These are phyloP conservation scores for Saccharomycodes ludwigii DNA, from an alignment of 805 yeast genomes.

Conservation along the genomic window DNA sequence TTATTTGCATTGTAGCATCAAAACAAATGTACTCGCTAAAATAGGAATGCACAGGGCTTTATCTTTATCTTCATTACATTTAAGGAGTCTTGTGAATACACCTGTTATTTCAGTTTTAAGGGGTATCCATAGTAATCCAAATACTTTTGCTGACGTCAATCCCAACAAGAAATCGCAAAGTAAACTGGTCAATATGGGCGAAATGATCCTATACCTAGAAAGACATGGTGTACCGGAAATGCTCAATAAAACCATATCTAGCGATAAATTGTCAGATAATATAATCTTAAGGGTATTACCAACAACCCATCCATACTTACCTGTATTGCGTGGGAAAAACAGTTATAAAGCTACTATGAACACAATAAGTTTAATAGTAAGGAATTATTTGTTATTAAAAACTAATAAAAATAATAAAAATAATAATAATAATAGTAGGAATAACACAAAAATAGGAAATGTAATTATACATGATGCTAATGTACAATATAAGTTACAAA, in stretches of 20 bases:
- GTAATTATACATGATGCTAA: too few relatives aligned
- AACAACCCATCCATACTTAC: conserved; percentile 38
- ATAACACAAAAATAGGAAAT: neutral
- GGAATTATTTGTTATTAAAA: conserved; percentile 35
- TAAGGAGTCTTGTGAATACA: too few relatives aligned
- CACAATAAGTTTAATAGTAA: conserved; percentile 40
- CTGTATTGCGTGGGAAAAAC: conserved; percentile 41
- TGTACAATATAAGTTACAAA: too few relatives aligned
- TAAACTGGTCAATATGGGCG: conserved; percentile 50
- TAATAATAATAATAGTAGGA: too few relatives aligned
- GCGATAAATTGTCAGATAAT: conserved; percentile 30
- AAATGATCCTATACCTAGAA: conserved; percentile 36
- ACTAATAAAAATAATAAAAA: conserved; percentile 1
- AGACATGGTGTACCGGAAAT: conserved; percentile 36
- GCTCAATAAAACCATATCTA: conserved; percentile 33
- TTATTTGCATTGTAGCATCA: too few relatives aligned
- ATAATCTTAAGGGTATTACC: conserved; percentile 48
- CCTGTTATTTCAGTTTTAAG: too few relatives aligned
- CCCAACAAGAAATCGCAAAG: too few relatives aligned
- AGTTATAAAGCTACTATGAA: conserved; percentile 46
- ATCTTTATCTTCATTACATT: too few relatives aligned
- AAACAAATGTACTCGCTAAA: too few relatives aligned
- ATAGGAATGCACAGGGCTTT: too few relatives aligned
- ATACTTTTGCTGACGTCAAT: too few relatives aligned
- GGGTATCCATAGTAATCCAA: too few relatives aligned